A percentile compares a stretch with the other conserved stretches of the same genome.
Evolutionary conservation across 306 rosid genomes (phyloP).

Genomic region (Ceratonia siliqua): DNA sequence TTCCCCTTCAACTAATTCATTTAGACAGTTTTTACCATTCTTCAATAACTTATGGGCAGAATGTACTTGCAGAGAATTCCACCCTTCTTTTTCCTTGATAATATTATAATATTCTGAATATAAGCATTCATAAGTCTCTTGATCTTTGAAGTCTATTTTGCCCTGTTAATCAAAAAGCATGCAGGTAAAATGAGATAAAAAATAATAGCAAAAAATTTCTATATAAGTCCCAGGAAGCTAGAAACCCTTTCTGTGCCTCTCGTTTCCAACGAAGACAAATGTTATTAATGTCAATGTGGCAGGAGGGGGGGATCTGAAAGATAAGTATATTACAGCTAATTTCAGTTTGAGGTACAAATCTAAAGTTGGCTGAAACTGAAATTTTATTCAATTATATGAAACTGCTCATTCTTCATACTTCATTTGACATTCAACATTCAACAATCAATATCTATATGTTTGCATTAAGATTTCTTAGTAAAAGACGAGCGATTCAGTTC

Average conservation of each 20-base stretch:
- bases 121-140: slow-evolving; percentile 51
- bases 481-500: not conserved
- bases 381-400: slow-evolving; percentile 27
- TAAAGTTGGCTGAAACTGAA: not conserved
- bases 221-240: slow-evolving; percentile 4
- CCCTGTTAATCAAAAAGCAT: slow-evolving; percentile 44
- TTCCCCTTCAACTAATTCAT: slow-evolving; percentile 37
- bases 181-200: slow-evolving; percentile 26
- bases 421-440: not conserved
- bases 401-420: slow-evolving; percentile 16
- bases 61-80: slow-evolving; percentile 40
- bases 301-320: not conserved
- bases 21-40: slow-evolving; percentile 40
- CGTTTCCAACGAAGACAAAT: not conserved
- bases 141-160: slow-evolving; percentile 57
- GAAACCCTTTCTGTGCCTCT: not conserved
- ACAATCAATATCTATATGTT: not conserved
- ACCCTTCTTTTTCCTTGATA: slow-evolving; percentile 55
- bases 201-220: not conserved
- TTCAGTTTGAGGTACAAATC: slow-evolving; percentile 2
- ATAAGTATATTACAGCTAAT: slow-evolving; percentile 6
- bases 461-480: slow-evolving; percentile 3
- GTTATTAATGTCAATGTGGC: too few species aligned
- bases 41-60: slow-evolving; percentile 42
- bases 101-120: slow-evolving; percentile 61